These are phyloP conservation scores for Martensiomyces pterosporus DNA, from an alignment of 192 early-diverging fungal genomes.

Conservation along the genomic window DNA sequence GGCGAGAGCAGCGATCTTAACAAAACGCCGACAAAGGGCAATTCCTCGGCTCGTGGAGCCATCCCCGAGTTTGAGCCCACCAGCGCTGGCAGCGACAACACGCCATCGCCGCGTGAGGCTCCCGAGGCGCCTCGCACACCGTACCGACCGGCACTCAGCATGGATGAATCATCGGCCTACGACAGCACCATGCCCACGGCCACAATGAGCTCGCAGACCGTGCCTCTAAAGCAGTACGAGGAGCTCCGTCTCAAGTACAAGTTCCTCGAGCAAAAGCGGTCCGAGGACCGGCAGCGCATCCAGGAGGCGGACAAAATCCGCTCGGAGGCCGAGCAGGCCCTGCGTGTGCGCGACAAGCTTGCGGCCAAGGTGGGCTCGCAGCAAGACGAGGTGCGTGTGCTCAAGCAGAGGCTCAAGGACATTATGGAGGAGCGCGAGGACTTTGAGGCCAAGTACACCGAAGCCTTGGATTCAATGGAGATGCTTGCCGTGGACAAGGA, in stretches of 20 bases:
- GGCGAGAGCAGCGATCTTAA: conserved; percentile 2
- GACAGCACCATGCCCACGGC: conserved; percentile 7
- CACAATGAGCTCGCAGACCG: conserved; percentile 24
- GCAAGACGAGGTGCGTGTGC: conserved; percentile 68
- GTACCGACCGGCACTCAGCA: conserved; percentile 34
- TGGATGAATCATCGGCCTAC: conserved; percentile 33
- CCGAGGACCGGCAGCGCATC: conserved; percentile 71
- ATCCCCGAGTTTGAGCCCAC: no score
- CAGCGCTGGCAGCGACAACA: no score
- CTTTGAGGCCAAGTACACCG: conserved; percentile 64
- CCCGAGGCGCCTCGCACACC: conserved; percentile 20
- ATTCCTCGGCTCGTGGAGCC: no score
- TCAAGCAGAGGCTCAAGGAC: conserved; percentile 57
- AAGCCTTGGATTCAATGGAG: conserved; percentile 76
- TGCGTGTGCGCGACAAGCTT: conserved; percentile 62
- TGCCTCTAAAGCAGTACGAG: conserved; percentile 69
- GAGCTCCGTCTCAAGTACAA: conserved; percentile 73
- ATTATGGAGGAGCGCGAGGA: conserved; percentile 58
- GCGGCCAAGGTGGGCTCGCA: conserved; percentile 63
- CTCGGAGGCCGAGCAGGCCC: conserved; percentile 67
- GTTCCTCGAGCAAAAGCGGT: conserved; percentile 75
- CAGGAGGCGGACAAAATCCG: conserved; percentile 68
- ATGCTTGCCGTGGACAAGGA: conserved; percentile 87
- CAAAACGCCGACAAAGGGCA: conserved; percentile 5
- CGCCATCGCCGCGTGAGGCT: background rate